Evolutionary conservation across 169 alveolate genomes (phyloP).

Genomic region (Prorocentrum cordatum): DNA sequence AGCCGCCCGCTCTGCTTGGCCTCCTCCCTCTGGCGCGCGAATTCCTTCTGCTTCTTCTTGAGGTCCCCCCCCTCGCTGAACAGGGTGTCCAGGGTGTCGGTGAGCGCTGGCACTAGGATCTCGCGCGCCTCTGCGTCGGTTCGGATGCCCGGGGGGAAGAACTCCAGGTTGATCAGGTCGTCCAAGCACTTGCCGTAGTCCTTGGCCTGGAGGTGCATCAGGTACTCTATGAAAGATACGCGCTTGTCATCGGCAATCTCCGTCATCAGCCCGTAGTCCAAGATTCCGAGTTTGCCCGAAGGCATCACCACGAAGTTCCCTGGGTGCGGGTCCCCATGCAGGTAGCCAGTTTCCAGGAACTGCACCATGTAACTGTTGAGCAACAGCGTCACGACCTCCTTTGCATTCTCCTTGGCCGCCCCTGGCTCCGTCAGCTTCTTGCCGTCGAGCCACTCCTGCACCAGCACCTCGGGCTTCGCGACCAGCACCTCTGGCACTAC

Average conservation of each 20-base stretch:
- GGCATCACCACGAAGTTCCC: slow-evolving; percentile 62
- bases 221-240: slow-evolving; percentile 61
- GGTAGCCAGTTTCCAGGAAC: slow-evolving; percentile 49
- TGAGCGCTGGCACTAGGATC: slow-evolving; percentile 44
- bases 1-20: too few relatives aligned
- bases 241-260: slow-evolving; percentile 48
- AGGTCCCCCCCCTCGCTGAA: slow-evolving; percentile 53
- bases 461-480: slow-evolving; percentile 13
- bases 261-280: slow-evolving; percentile 65
- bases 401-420: slow-evolving; percentile 28
- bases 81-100: slow-evolving; percentile 50
- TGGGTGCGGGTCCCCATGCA: slow-evolving; percentile 58
- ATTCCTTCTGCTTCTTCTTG: slow-evolving; percentile 49
- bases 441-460: slow-evolving; percentile 67
- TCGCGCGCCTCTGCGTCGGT: slow-evolving; percentile 55
- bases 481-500: slow-evolving; percentile 43
- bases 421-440: slow-evolving; percentile 56
- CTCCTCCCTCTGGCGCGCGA: slow-evolving; percentile 57
- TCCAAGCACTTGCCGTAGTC: neutral
- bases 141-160: slow-evolving; percentile 52
- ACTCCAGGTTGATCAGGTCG: slow-evolving; percentile 46
- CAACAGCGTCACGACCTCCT: slow-evolving; percentile 21
- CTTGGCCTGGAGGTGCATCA: slow-evolving; percentile 24
- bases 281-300: slow-evolving; percentile 33
- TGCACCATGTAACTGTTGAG: slow-evolving; percentile 66